phyloP scores from a whole-genome alignment of 2,329 filamentous ascomycete species.

The Colletotrichum chlorophyti region DNA sequence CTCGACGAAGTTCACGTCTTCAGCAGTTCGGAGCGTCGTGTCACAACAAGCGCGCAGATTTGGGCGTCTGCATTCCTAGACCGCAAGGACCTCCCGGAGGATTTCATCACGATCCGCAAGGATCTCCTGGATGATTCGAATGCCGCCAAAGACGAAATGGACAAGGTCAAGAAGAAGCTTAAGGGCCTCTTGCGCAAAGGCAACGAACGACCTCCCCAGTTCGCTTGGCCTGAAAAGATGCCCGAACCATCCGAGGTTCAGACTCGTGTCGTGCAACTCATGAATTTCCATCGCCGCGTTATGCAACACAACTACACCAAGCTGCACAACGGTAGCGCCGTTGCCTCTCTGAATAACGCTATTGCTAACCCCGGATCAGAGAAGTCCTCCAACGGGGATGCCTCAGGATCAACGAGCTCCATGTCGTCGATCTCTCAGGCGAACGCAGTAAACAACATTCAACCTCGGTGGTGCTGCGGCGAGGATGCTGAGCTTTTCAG shows the following conservation, averaged over 20 bases:
- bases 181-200: slow-evolving; percentile 91
- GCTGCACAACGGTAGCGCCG: slow-evolving; percentile 68
- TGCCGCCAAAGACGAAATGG: slow-evolving; percentile 98
- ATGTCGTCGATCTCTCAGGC: slow-evolving; percentile 63
- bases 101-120: slow-evolving; percentile 90
- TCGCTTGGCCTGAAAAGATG: slow-evolving; percentile 96
- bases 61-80: slow-evolving; percentile 91
- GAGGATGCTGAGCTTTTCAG: slow-evolving; percentile 95
- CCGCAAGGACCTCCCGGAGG: slow-evolving; percentile 81
- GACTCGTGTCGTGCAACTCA: slow-evolving; percentile 88
- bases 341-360: slow-evolving; percentile 66
- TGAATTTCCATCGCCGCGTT: slow-evolving; percentile 95
- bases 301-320: slow-evolving; percentile 95
- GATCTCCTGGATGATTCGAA: slow-evolving; percentile 97
- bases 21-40: slow-evolving; percentile 92
- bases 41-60: slow-evolving; percentile 95
- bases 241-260: slow-evolving; percentile 94
- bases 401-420: slow-evolving; percentile 44
- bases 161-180: slow-evolving; percentile 99
- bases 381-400: slow-evolving; percentile 47
- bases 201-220: slow-evolving; percentile 91
- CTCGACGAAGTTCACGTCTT: slow-evolving; percentile 94
- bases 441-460: slow-evolving; percentile 73
- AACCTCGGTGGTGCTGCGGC: slow-evolving; percentile 93
- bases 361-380: slow-evolving; percentile 59